Percentiles rank a stretch among this genome's conserved stretches.
These are phyloP conservation scores for Aspergillus ustus DNA, from an alignment of 2,329 filamentous ascomycete genomes.

Conservation along the genomic window DNA sequence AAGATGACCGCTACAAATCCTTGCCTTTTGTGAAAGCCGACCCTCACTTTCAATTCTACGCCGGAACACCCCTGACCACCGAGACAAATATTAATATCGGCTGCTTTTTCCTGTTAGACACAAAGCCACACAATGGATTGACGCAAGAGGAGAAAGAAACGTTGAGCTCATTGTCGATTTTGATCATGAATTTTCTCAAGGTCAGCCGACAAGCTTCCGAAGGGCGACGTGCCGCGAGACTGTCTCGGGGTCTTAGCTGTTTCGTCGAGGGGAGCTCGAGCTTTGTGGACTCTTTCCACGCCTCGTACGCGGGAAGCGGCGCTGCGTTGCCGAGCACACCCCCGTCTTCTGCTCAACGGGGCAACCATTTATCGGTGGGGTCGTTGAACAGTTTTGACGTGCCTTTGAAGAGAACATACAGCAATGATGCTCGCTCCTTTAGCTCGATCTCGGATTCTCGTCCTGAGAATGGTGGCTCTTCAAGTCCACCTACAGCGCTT, in stretches of 20 bases:
- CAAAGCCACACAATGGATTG: constrained; percentile 57
- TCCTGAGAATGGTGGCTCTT: constrained; percentile 33
- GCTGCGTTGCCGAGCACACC: constrained; percentile 25
- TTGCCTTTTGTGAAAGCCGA: constrained; percentile 40
- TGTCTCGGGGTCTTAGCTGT: constrained; percentile 59
- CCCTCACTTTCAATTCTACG: constrained; percentile 55
- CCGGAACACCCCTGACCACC: constrained; percentile 65
- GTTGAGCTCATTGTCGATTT: constrained; percentile 60
- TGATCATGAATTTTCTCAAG: constrained; percentile 66
- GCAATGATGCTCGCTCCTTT: constrained; percentile 32
- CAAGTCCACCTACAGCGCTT: constrained; percentile 33
- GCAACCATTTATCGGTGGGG: constrained; percentile 29
- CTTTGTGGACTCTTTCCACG: constrained; percentile 37
- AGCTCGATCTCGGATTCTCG: constrained; percentile 35
- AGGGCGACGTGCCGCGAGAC: constrained; percentile 58
- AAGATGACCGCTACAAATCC: constrained; percentile 44
- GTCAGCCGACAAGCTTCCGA: constrained; percentile 56
- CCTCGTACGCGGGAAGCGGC: constrained; percentile 29
- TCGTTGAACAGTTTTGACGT: constrained; percentile 30
- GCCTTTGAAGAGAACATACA: constrained; percentile 32
- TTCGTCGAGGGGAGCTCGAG: constrained; percentile 59
- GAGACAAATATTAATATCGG: constrained; percentile 63
- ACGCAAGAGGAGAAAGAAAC: constrained; percentile 48
- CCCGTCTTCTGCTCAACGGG: constrained; percentile 27
- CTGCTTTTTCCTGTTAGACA: constrained; percentile 63